Base-by-base conservation (phyloP, 768 basidiomycete species). In the Pleurotus cornucopiae region DNA sequence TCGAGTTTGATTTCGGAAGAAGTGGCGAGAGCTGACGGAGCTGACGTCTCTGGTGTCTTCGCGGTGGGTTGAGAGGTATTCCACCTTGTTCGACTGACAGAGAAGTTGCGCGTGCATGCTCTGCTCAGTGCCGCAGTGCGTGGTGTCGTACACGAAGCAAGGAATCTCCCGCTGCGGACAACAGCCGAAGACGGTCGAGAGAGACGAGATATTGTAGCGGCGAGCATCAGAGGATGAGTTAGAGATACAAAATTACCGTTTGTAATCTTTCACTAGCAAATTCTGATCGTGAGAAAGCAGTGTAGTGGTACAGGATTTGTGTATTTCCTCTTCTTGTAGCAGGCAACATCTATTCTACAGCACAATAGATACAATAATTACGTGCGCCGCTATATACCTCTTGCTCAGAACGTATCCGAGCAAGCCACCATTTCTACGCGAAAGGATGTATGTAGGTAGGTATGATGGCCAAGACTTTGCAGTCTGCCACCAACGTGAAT, bases 331-430 rank as follows among this genome's bases (percentile, higher is more conserved):
- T 52, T 23, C 16, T 23, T 14, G 16, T 40, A 39, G 51, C 20
- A 52, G 37, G 51, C 39, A 40, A 37, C 51, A 40, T 52, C 51
- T 52, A 52, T 40, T 52, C 14, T 52, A 52, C 39, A 52, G 20
- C 21, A 52, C 39, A 41, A 52, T 52, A 52, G 37, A 52, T 52
- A 52, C 38, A 52, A 52, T 52, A 52, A 52, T 39, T 52, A 52
- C 51, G 51, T 40, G 51, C 51, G 51, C 51, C 51, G 20, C 51
- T 39, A 52, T 13, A 21, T 34, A 34, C 30, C 30, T 40, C 38
- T 41, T 40, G 51, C 51, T 52, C 41, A 11, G 51, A 39, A n/a
- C n/a, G 39, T n/a, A 52, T 21, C 37, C 38, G 11, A 14, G 11
- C 34, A 39, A 37, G 34, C 14, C 30, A 41, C 13, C 48, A 16